Conservation (phyloP, 805 yeast species). For the Zygotorulaspora danielsina region DNA sequence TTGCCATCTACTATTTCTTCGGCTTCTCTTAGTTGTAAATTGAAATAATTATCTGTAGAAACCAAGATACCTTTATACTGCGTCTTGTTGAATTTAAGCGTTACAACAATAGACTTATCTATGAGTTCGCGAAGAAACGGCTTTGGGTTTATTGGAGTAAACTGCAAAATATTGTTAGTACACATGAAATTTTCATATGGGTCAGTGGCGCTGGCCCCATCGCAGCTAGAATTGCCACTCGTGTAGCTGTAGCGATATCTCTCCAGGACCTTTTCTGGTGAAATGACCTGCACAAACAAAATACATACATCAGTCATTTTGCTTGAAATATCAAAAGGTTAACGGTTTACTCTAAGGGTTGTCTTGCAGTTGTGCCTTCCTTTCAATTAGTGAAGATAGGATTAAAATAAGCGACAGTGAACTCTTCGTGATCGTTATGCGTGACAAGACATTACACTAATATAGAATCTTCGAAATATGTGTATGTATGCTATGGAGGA, state of each 20-base stretch:
- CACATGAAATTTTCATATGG: too few species aligned
- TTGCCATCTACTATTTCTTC: slow-evolving; percentile 48
- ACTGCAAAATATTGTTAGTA: slow-evolving; percentile 28
- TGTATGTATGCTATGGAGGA: too few species aligned
- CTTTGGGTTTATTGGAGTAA: slow-evolving; percentile 75
- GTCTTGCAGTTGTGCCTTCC: too few species aligned
- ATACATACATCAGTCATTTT: too few species aligned
- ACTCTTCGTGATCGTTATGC: too few species aligned
- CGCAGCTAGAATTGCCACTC: background rate
- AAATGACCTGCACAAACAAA: too few species aligned
- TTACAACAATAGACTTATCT: slow-evolving; percentile 66
- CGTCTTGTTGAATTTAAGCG: slow-evolving; percentile 85
- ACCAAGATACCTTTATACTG: slow-evolving; percentile 77
- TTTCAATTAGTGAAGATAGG: too few species aligned
- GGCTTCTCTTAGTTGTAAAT: slow-evolving; percentile 65
- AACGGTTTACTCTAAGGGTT: too few species aligned
- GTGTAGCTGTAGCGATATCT: background rate
- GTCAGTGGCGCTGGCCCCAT: background rate
- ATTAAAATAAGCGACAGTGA: too few species aligned
- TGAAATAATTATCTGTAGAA: slow-evolving; percentile 90
- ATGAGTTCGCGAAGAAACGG: slow-evolving; percentile 79
- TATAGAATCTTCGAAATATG: too few species aligned
- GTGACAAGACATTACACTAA: background rate
- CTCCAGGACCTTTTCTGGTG: too few species aligned
- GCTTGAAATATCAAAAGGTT: too few species aligned